Conservation (phyloP, 805 yeast species). For the Kodamaea sagamina region DNA sequence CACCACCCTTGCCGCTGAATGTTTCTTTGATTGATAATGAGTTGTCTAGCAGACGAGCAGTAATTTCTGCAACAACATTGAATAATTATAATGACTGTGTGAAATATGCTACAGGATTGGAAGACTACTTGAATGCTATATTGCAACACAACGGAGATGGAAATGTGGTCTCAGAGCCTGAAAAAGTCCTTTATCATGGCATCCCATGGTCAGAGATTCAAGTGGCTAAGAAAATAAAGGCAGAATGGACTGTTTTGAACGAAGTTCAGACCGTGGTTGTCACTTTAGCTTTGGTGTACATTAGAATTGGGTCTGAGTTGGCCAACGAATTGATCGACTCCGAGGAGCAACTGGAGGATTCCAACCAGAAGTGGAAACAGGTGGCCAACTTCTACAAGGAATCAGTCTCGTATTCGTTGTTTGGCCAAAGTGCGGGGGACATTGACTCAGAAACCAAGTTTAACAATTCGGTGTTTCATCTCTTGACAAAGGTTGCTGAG, state of each 20-base stretch:
- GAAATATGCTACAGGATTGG: conserved; percentile 34
- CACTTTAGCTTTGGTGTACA: conserved; percentile 31
- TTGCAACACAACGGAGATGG: background rate
- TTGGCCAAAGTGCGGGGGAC: conserved; percentile 19
- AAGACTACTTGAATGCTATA: conserved; percentile 32
- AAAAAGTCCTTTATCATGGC: background rate
- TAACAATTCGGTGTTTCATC: conserved; percentile 12
- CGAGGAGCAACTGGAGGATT: conserved; percentile 14
- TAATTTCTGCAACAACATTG: background rate
- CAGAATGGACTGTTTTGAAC: conserved; percentile 31
- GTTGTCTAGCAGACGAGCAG: conserved; percentile 2
- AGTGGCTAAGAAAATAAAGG: background rate
- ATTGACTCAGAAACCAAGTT: background rate
- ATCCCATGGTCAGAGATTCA: conserved; percentile 21
- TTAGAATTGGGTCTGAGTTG: conserved; percentile 37
- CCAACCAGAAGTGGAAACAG: conserved; percentile 38
- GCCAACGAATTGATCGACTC: conserved; percentile 37
- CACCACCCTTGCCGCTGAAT: conserved; percentile 31
- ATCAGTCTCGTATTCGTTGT: conserved; percentile 29
- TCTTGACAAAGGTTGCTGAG: conserved; percentile 28
- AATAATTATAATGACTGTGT: conserved; percentile 26
- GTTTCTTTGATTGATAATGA: conserved; percentile 6
- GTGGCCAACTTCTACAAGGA: conserved; percentile 35
- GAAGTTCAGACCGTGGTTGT: conserved; percentile 32
- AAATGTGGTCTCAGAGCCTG: conserved; percentile 8